Evolutionary conservation across 1,284 basidiomycete species (phyloP), one percentile per base, ranked within the genome.

Genomic region (Trametes polyzona): DNA sequence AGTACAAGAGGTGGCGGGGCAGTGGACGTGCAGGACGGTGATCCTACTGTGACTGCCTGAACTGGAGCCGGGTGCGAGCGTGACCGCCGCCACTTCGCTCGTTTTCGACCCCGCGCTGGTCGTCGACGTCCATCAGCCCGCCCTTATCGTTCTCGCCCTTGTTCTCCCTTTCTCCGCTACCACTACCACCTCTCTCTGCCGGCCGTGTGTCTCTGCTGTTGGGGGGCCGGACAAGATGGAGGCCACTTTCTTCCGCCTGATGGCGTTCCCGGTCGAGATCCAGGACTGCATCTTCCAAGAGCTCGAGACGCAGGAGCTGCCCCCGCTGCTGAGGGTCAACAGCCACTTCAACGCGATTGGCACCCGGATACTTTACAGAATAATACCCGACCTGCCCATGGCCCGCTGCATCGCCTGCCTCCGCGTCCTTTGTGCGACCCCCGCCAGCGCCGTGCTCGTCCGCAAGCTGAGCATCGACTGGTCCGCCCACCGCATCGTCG

Each of bases 201-300:
- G 19, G 30, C 48, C 37, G 24, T 16, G 35, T 32, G 8, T 14
- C 30, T 32, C 29, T 24, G 27, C 26, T 17, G 14, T 32, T n/a
- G n/a, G n/a, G n/a, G n/a, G n/a, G n/a, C n/a, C n/a, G n/a, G n/a
- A 16, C 41, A 42, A 42, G 17, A 57, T 43, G 29, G 39, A 39
- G 33, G 14, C 47, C 8, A 36, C 42, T 10, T 57, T 53, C 37
- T 57, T 59, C 21, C 58, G 52, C 33, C 47, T 65, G 19, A 55
- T 72, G 7, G 47, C 39, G 4, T 63, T 85, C 33, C 84, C 84
- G 11, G 64, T 75, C 32, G 84, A 87, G 63, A 73, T 84, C 7
- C 62, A 86, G 17, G 79, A 83, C 55, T 70, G 73, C 43, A 69
- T 83, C 10, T 66, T 81, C 11, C 67, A 65, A 1, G 62, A 73